phyloP scores from a whole-genome alignment of 768 basidiomycete species.

The Mycena amicta region DNA sequence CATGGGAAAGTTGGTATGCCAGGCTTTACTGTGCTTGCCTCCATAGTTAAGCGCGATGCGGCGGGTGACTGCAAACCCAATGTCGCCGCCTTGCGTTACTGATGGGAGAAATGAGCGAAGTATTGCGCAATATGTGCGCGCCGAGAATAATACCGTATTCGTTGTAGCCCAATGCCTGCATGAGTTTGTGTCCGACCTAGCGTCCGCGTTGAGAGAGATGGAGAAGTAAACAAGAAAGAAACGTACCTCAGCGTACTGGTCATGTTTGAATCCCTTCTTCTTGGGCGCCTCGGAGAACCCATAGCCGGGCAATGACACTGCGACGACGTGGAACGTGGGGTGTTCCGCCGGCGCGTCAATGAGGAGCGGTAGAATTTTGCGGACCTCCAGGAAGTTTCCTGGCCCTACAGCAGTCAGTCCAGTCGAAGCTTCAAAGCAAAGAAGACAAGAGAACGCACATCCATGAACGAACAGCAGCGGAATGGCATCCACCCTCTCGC shows the following conservation, averaged over 20 bases:
- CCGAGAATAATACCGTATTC: constrained; percentile 43
- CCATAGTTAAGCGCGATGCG: constrained; percentile 34
- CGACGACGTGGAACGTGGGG: constrained; percentile 66
- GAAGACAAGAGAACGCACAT: constrained; percentile 35
- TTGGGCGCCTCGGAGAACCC: constrained; percentile 61
- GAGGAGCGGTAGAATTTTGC: constrained; percentile 59
- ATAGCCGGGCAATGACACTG: constrained; percentile 58
- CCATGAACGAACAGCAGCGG: constrained; percentile 49
- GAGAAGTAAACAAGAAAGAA: no score
- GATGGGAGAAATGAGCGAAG: not conserved
- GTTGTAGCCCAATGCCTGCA: constrained; percentile 49
- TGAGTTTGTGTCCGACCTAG: constrained; percentile 48
- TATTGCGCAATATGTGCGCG: constrained; percentile 4
- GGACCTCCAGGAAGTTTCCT: constrained; percentile 58
- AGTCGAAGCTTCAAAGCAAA: not conserved
- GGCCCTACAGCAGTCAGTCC: constrained; percentile 49
- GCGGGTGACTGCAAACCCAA: constrained; percentile 39
- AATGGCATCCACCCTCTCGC: constrained; percentile 33
- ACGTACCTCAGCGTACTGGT: constrained; percentile 60
- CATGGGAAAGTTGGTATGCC: constrained; percentile 6
- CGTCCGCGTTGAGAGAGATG: no score
- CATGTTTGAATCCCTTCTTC: constrained; percentile 48
- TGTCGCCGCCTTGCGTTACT: constrained; percentile 54
- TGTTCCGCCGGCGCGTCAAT: constrained; percentile 41
- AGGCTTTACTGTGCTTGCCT: constrained; percentile 39